phyloP scores from a whole-genome alignment of 169 alveolate species.

The Cryptosporidium tyzzeri region DNA sequence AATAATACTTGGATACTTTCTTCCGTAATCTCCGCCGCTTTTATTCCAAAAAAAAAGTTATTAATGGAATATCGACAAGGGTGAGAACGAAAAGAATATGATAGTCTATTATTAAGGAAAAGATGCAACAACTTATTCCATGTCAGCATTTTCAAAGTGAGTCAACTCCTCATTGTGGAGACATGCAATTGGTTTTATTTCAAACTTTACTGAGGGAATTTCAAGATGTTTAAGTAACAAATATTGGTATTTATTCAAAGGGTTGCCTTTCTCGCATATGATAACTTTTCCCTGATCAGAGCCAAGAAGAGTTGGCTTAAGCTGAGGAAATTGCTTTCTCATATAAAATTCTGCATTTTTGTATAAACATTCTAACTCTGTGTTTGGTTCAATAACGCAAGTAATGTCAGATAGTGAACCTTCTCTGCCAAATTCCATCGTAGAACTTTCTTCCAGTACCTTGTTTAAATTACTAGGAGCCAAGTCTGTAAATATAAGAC shows the following conservation, averaged over 20 bases:
- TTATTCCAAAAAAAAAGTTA: not conserved
- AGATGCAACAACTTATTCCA: slow-evolving; percentile 8
- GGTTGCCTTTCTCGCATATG: slow-evolving; percentile 38
- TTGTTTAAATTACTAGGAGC: slow-evolving; percentile 31
- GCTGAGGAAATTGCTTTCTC: slow-evolving; percentile 53
- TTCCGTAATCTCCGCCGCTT: not conserved
- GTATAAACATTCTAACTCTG: not conserved
- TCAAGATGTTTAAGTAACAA: slow-evolving; percentile 27
- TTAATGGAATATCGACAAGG: not conserved
- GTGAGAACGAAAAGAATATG: not conserved
- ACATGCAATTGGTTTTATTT: slow-evolving; percentile 32
- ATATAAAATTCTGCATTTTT: slow-evolving; percentile 38
- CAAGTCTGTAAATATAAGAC: slow-evolving; percentile 48
- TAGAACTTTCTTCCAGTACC: slow-evolving; percentile 32
- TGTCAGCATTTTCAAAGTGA: not conserved
- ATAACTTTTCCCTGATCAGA: not conserved
- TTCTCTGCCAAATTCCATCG: slow-evolving; percentile 57
- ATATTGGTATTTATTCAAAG: slow-evolving; percentile 38
- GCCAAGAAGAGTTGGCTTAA: slow-evolving; percentile 12
- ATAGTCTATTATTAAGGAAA: not conserved
- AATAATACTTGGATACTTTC: not conserved
- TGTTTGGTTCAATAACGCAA: slow-evolving; percentile 38
- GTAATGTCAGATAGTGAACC: slow-evolving; percentile 62
- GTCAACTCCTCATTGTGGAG: slow-evolving; percentile 35
- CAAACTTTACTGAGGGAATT: slow-evolving; percentile 58